Base-by-base conservation (phyloP, 2,329 filamentous ascomycete genomes). In the Elsinoe ampelina region DNA sequence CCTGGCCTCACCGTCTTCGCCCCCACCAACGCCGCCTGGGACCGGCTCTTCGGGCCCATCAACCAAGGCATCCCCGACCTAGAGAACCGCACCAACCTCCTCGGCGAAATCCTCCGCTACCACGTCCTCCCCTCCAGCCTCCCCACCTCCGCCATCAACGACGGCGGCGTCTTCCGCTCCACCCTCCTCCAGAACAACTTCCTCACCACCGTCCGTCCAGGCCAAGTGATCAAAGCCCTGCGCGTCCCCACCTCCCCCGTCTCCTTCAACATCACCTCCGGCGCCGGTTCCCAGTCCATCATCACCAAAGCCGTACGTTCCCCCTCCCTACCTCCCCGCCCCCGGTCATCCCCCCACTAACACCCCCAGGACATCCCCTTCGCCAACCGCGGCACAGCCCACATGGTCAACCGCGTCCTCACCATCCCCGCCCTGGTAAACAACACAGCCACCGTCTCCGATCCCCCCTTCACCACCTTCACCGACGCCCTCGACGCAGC, bases 21-120 rank as follows among this genome's bases (percentile, higher is more conserved):
- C 2, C 43, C 43, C 43, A 48, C 43, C 22, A 48, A 48, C 12
- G 43, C 43, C 26, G 43, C 43, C 1, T 48, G 43, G 43, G 43
- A 48, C 8, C 22, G 43, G 3, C 22, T 48, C 11, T 48, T 48
- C 12, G 43, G 43, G 3, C 43, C 43, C 20, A 19, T 48, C 43
- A 48, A 48, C 22, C 43, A 48, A 22, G 43, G 43, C 13, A 48
- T 48, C 11, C 43, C 22, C 10, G 43, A 48, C 43, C 26, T 48
- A 22, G 43, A 48, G 43, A 48, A 48, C 15, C 43, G 43, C 43
- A 48, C 43, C 43, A 48, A 48, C 43, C 43, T 48, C 43, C 43
- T 48, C 26, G 43, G 43, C 12, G 43, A 48, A 17, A 48, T 48
- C 11, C 15, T 48, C 22, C 43, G 43, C 43, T 48, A 48, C 43